Base-by-base conservation (phyloP, 1,139 yeast genomes). In the Tardiomyces depauwii region DNA sequence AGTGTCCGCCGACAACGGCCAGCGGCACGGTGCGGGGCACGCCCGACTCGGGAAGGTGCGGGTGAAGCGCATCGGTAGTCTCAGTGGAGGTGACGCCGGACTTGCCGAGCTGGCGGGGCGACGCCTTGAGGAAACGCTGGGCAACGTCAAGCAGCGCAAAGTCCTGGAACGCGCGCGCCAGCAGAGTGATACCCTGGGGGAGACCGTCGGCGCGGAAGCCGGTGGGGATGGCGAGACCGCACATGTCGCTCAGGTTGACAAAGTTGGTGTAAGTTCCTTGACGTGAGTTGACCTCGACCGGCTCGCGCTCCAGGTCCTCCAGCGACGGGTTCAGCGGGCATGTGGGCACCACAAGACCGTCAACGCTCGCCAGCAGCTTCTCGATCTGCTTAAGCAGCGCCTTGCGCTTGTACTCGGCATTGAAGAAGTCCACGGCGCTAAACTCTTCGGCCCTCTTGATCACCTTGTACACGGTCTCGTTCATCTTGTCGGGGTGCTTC, bases 191-290 rank as follows among this genome's bases (percentile, higher is more conserved):
- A 63, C 97, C 97, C 56, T 80, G 83, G 11, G 97, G 96, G 54
- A 89, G 66, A 2, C 95, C 95, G 62, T 89, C 96, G 2, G 71
- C 56, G 50, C 83, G 68, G 74, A 86, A 88, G 0, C 95, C 96
- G 27, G 82, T 85, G 21, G 98, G 97, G 45, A 91, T 74, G 0
- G 97, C 87, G 57, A 91, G 72, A 1, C 95, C 97, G 33, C 94
- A 82, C 71, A 89, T 68, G 61, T 91, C 97, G 10, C 96, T 95
- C 63, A 91, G 74, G 63, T 91, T 91, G 56, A 86, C 96, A 64
- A 91, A 91, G 67, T 91, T 91, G 36, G 97, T 91, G 78, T 94
- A 91, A 19, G 96, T 87, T 33, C 98, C 98, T 67, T 91, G 98
- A 56, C 72, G 72, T 9, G 96, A 85, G 68, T 91, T 91, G 57